These are phyloP conservation scores for Nissolia schottii DNA, from an alignment of 306 rosid species.

Conservation along the genomic window DNA sequence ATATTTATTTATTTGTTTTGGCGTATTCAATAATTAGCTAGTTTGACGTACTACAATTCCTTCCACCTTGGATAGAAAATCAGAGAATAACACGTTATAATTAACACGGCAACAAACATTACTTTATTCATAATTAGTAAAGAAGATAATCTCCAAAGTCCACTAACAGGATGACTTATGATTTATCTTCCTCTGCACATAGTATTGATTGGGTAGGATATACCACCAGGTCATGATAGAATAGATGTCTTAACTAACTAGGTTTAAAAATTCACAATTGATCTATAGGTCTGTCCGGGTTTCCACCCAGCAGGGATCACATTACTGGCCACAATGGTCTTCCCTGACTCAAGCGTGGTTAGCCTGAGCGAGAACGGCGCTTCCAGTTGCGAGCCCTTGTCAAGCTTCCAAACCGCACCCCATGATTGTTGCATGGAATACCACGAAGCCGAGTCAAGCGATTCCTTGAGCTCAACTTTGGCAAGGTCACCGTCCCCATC, in stretches of 20 bases:
- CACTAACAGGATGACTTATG: not conserved
- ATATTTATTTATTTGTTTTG: no score
- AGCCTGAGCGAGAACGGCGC: conserved; percentile 63
- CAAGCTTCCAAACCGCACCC: conserved; percentile 75
- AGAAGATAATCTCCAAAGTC: conserved; percentile 13
- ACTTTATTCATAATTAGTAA: not conserved
- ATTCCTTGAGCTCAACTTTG: conserved; percentile 54
- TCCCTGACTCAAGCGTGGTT: conserved; percentile 35
- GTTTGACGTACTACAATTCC: no score
- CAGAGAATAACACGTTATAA: not conserved
- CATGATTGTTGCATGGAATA: conserved; percentile 55
- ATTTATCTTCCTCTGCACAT: not conserved
- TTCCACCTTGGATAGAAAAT: not conserved
- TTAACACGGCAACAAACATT: not conserved
- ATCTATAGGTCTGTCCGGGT: conserved; percentile 63
- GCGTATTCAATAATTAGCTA: no score
- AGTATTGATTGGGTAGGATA: not conserved
- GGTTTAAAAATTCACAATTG: conserved; percentile 45
- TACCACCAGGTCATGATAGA: not conserved
- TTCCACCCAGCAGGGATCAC: conserved; percentile 72
- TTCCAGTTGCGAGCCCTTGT: conserved; percentile 31
- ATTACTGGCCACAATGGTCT: conserved; percentile 36
- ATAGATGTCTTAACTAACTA: not conserved
- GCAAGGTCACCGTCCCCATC: conserved; percentile 58
- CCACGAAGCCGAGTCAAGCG: conserved; percentile 43